Conservation (phyloP, 192 early-diverging fungal species). For the Coemansia sp. region DNA sequence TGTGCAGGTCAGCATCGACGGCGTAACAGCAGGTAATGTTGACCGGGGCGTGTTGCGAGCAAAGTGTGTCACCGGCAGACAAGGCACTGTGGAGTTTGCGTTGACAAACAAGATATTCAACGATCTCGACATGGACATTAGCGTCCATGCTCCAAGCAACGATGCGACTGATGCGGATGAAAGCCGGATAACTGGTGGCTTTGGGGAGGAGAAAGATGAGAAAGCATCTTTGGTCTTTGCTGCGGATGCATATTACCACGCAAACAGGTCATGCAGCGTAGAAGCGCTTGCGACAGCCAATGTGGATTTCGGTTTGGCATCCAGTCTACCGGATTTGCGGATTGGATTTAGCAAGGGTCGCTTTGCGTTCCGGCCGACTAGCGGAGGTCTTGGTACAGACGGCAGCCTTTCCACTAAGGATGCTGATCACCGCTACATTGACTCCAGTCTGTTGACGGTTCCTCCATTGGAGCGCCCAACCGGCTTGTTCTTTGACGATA, state of each 20-base stretch:
- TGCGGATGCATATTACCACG: conserved; percentile 4
- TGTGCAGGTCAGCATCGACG: conserved; percentile 15
- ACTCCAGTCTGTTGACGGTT: not conserved
- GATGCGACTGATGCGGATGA: not conserved
- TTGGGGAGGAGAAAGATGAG: not conserved
- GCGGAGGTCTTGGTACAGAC: conserved; percentile 8
- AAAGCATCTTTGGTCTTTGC: not conserved
- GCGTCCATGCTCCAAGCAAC: conserved; percentile 7
- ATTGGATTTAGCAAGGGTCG: not conserved
- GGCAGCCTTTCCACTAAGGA: conserved; percentile 3
- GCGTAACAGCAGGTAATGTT: not conserved
- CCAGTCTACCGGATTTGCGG: not conserved
- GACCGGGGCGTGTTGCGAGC: conserved; percentile 16
- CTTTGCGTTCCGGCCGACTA: conserved; percentile 12
- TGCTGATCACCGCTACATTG: not conserved
- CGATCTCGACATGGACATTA: conserved; percentile 12
- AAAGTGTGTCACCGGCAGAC: conserved; percentile 1
- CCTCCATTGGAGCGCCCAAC: not conserved
- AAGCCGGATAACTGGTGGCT: too few species aligned
- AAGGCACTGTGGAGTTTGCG: conserved; percentile 3
- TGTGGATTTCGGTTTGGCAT: conserved; percentile 3
- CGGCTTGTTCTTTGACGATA: conserved; percentile 37
- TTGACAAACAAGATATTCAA: conserved; percentile 12
- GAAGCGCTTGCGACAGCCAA: conserved; percentile 9
- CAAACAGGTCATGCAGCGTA: conserved; percentile 1